Conservation (phyloP, 345 rosid species). For the Gossypium sturtianum region DNA sequence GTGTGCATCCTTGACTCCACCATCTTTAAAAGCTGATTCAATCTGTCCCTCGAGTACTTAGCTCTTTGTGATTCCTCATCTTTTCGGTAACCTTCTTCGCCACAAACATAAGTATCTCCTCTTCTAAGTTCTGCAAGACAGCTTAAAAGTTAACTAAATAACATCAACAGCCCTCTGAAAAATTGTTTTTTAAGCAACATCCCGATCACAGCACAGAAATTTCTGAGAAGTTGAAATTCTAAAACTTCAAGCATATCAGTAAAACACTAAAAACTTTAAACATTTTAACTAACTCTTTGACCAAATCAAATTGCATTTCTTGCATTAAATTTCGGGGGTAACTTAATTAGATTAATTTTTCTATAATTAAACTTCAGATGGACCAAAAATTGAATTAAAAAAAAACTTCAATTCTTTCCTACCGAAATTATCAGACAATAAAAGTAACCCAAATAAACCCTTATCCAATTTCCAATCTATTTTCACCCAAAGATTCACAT, state of each 20-base stretch:
- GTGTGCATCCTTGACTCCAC: slow-evolving; percentile 38
- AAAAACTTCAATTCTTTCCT: neutral
- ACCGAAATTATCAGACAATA: neutral
- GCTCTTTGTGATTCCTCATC: slow-evolving; percentile 41
- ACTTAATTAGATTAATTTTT: neutral
- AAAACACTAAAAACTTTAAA: neutral
- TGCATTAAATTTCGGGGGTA: neutral
- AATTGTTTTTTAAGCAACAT: neutral
- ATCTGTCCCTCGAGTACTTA: slow-evolving; percentile 49
- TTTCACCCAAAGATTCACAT: neutral
- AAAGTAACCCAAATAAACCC: neutral
- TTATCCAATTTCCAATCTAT: neutral
- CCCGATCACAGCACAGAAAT: neutral
- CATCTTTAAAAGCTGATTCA: slow-evolving; percentile 49
- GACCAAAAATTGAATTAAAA: neutral
- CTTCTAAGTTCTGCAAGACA: slow-evolving; percentile 52
- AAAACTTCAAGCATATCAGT: neutral
- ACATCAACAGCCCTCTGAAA: neutral
- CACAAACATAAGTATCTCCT: slow-evolving; percentile 27
- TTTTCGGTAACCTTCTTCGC: slow-evolving; percentile 23
- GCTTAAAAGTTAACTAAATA: slow-evolving; percentile 10
- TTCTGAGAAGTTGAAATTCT: neutral
- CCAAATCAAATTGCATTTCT: neutral
- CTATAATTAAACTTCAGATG: neutral
- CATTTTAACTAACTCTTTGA: neutral